These are phyloP conservation scores for Penicillium malachiteum DNA, from an alignment of 495 filamentous ascomycete genomes.

Conservation along the genomic window DNA sequence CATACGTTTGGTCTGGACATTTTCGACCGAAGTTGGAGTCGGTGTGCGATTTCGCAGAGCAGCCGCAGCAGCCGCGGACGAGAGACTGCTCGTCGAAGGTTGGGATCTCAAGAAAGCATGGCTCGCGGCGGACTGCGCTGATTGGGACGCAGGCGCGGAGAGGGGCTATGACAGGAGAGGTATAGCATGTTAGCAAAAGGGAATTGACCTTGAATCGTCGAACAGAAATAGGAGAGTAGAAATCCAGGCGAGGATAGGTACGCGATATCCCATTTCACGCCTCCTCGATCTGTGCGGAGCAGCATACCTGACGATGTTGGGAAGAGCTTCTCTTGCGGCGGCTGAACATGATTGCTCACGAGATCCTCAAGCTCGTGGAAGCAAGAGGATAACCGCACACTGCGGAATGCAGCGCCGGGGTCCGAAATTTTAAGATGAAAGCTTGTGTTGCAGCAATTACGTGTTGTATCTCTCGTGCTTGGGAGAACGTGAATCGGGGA, in stretches of 20 bases:
- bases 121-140: slow-evolving; percentile 71
- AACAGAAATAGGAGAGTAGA: too few species aligned
- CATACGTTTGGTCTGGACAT: slow-evolving; percentile 86
- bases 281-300: too few species aligned
- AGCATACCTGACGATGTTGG: slow-evolving; percentile 53
- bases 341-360: slow-evolving; percentile 49
- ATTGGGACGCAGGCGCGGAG: slow-evolving; percentile 59
- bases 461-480: too few species aligned
- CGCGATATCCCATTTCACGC: too few species aligned
- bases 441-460: slow-evolving; percentile 8
- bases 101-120: slow-evolving; percentile 74
- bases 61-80: slow-evolving; percentile 79
- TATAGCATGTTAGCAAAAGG: neutral
- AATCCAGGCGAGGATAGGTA: too few species aligned
- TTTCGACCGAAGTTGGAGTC: slow-evolving; percentile 71
- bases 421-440: slow-evolving; percentile 13
- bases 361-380: slow-evolving; percentile 1
- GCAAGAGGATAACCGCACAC: slow-evolving; percentile 24
- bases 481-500: too few species aligned
- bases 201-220: too few species aligned
- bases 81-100: slow-evolving; percentile 64
- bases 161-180: slow-evolving; percentile 43
- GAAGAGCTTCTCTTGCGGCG: slow-evolving; percentile 50
- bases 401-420: slow-evolving; percentile 29
- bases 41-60: slow-evolving; percentile 74